Evolutionary conservation across 1,284 basidiomycete genomes (phyloP).

Genomic region (Pseudozyma thailandica): DNA sequence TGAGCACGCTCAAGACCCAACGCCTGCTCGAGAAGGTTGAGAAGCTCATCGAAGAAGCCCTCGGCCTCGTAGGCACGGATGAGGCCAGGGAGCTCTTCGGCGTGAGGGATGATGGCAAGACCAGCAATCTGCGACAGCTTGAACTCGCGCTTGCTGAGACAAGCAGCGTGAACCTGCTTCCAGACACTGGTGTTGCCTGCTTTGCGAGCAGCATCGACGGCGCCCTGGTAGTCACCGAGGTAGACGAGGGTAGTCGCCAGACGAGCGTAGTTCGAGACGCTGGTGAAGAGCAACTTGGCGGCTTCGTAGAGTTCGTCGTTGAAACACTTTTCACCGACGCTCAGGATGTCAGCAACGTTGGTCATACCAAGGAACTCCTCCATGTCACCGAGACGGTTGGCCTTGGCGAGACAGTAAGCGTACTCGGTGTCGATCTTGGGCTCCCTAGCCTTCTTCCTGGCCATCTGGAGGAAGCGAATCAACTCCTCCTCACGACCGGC

Average conservation of each 20-base stretch:
- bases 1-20: slow-evolving; percentile 92
- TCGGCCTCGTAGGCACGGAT: slow-evolving; percentile 88
- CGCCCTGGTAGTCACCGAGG: slow-evolving; percentile 95
- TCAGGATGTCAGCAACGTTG: slow-evolving; percentile 94
- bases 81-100: slow-evolving; percentile 87
- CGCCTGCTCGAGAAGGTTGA: slow-evolving; percentile 90
- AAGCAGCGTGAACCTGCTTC: slow-evolving; percentile 99
- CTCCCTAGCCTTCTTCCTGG: slow-evolving; percentile 95
- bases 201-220: slow-evolving; percentile 97
- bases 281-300: slow-evolving; percentile 91
- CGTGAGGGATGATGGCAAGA: slow-evolving; percentile 69
- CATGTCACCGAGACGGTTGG: slow-evolving; percentile 74
- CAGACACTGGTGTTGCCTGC: slow-evolving; percentile 99
- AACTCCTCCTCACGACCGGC: slow-evolving; percentile 99
- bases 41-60: slow-evolving; percentile 94
- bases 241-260: slow-evolving; percentile 98
- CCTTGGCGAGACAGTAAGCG: slow-evolving; percentile 67
- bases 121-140: slow-evolving; percentile 87
- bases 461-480: slow-evolving; percentile 98
- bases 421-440: slow-evolving; percentile 93
- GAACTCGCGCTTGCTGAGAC: slow-evolving; percentile 97
- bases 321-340: slow-evolving; percentile 99
- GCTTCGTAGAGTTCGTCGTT: slow-evolving; percentile 98
- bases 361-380: slow-evolving; percentile 99
- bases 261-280: slow-evolving; percentile 98